Evolutionary conservation across 768 basidiomycete species (phyloP), one percentile per base, ranked within the genome.

Genomic region (Phanerodontia chrysosporium): DNA sequence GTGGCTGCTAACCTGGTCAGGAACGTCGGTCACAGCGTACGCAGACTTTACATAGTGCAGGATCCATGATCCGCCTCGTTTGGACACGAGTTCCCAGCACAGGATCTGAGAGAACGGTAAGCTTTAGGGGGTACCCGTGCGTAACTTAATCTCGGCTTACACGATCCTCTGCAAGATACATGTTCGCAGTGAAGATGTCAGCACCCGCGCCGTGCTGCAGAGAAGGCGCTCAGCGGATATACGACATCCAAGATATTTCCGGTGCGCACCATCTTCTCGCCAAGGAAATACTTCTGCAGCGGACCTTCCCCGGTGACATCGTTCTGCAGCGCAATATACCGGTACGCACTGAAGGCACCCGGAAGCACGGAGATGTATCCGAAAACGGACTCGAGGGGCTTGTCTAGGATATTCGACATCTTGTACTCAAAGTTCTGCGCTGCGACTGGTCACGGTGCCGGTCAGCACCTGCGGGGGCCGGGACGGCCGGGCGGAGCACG

Each of bases 51-150:
- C 95, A 67, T 95, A 99, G 76, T 98, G 95, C 69, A 99, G 73
- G 46, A 90, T 85, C 96, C 96, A 98, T 25, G 90, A 79, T 2
- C 85, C 87, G 16, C 88, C 87, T 12, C 94, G 84, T 69, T 98
- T 98, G n/a, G 92, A 90, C 30, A 98, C 95, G 24, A 98, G 82
- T 71, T 98, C 95, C 94, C 95, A 98, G 72, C 95, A 98, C 1
- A 98, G 78, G 62, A 98, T 97, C 85, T 86, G 59, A 68, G 70
- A 55, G n/a, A n/a, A n/a, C n/a, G n/a, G n/a, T n/a, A n/a, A n/a
- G n/a, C n/a, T n/a, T n/a, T n/a, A n/a, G n/a, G n/a, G n/a, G n/a
- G n/a, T n/a, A n/a, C n/a, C n/a, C n/a, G n/a, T n/a, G 24, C 0
- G 25, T 29, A 51, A 48, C 8, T 14, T 12, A 22, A n/a, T n/a